phyloP scores from a whole-genome alignment of 2,329 filamentous ascomycete genomes.

The Knufia petricola region DNA sequence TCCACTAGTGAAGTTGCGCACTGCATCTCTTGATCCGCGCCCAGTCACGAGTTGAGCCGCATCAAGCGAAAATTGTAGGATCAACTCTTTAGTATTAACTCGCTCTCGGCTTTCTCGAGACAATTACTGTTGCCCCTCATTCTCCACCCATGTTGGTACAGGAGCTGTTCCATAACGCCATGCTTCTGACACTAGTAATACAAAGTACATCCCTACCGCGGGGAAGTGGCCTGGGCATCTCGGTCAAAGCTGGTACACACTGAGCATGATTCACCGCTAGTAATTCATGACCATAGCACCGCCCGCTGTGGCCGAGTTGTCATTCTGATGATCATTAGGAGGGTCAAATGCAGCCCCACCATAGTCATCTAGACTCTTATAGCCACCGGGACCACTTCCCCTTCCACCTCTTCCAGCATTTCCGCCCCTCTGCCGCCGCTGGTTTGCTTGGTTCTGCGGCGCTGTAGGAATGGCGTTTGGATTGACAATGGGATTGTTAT shows the following conservation, averaged over 20 bases:
- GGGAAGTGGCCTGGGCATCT: no score
- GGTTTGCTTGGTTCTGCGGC: conserved; percentile 12
- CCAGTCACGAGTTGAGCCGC: background rate
- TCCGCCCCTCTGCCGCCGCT: conserved; percentile 4
- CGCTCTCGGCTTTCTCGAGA: no score
- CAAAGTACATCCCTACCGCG: no score
- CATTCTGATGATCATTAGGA: conserved; percentile 15
- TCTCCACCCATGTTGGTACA: no score
- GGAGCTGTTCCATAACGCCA: no score
- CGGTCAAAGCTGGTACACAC: background rate
- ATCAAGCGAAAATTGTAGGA: background rate
- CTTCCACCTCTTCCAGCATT: conserved; percentile 1
- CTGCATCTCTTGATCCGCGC: background rate
- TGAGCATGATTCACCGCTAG: conserved; percentile 3
- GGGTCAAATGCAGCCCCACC: conserved; percentile 26
- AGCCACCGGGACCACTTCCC: conserved; percentile 36
- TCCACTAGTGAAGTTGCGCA: background rate
- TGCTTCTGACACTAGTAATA: no score
- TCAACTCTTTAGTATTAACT: no score
- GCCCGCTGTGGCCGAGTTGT: conserved; percentile 12
- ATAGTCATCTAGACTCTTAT: conserved; percentile 59
- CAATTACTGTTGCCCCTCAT: no score
- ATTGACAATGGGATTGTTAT: conserved; percentile 13
- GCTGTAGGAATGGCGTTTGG: conserved; percentile 8
- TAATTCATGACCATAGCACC: conserved; percentile 23